Percentiles rank a stretch among this genome's conserved stretches.
phyloP scores from a whole-genome alignment of 805 yeast species.

The Cyberlindnera suaveolens region DNA sequence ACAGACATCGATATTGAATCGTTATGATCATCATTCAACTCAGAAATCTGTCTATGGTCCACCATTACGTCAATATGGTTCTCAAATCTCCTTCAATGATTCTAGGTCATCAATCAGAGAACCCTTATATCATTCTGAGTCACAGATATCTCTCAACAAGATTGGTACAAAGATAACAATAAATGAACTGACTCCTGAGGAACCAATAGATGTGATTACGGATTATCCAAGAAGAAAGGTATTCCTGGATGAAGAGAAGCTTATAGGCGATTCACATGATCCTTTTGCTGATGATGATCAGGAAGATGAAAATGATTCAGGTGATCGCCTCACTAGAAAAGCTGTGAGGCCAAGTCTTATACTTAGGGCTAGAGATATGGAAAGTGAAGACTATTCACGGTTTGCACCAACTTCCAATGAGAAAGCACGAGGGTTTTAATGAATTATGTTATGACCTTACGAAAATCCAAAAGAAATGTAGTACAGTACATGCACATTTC shows the following conservation, averaged over 20 bases:
- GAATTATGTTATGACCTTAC: too few relatives aligned
- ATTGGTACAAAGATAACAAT: background rate
- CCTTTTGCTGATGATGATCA: background rate
- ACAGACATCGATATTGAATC: conserved; percentile 3
- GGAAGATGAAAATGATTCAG: background rate
- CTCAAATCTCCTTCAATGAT: background rate
- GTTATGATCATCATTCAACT: background rate
- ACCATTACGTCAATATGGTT: background rate
- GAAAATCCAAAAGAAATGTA: too few relatives aligned
- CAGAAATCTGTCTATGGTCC: background rate
- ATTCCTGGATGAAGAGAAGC: conserved; percentile 10
- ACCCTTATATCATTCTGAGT: too few relatives aligned
- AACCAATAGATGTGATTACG: background rate
- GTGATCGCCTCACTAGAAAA: conserved; percentile 1
- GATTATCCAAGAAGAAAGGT: conserved; percentile 3
- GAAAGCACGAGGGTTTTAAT: background rate
- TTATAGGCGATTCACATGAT: conserved; percentile 1
- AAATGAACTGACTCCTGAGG: background rate
- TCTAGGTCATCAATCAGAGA: too few relatives aligned
- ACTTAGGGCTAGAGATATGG: conserved; percentile 19
- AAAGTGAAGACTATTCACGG: conserved; percentile 18
- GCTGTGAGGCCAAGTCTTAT: conserved; percentile 18
- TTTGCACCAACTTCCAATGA: background rate
- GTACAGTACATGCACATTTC: too few relatives aligned
- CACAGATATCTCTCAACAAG: background rate